A percentile compares a stretch with the other conserved stretches of the same genome.
These are phyloP conservation scores for Fagopyrum tataricum DNA, from an alignment of 148 eudicot species.

Conservation along the genomic window DNA sequence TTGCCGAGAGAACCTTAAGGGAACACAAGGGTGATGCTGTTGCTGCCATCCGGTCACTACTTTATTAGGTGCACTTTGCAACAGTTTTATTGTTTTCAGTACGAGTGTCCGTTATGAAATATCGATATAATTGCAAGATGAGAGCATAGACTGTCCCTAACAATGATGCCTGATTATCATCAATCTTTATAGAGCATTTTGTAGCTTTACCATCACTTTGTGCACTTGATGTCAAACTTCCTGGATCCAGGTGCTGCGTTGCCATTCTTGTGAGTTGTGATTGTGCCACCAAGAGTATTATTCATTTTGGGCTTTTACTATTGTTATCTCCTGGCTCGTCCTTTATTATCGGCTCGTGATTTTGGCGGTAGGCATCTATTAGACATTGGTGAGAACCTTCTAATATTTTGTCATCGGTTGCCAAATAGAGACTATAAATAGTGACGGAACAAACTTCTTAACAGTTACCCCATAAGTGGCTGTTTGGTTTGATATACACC, in stretches of 20 bases:
- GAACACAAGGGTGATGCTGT: constrained; percentile 98
- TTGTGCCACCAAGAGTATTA: neutral
- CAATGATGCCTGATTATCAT: neutral
- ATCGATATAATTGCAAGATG: neutral
- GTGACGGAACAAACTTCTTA: neutral
- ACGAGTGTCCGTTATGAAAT: neutral
- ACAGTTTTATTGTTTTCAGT: neutral
- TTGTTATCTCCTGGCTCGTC: neutral
- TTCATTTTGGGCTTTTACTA: neutral
- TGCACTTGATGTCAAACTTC: neutral
- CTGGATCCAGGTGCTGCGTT: neutral
- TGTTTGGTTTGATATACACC: no score
- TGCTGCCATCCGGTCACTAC: constrained; percentile 67
- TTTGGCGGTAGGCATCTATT: neutral
- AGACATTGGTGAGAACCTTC: neutral
- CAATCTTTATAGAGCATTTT: neutral
- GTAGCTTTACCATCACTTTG: constrained; percentile 2
- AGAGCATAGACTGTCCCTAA: neutral
- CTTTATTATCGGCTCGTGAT: neutral
- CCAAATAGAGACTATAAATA: neutral
- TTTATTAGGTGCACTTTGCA: constrained; percentile 27
- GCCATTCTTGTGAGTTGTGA: neutral
- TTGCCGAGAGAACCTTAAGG: constrained; percentile 88
- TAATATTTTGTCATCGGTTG: neutral
- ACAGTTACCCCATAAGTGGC: no score